A percentile compares a stretch with the other conserved stretches of the same genome.
phyloP scores from a whole-genome alignment of 2,329 filamentous ascomycete species.

The Thelonectria blattea region DNA sequence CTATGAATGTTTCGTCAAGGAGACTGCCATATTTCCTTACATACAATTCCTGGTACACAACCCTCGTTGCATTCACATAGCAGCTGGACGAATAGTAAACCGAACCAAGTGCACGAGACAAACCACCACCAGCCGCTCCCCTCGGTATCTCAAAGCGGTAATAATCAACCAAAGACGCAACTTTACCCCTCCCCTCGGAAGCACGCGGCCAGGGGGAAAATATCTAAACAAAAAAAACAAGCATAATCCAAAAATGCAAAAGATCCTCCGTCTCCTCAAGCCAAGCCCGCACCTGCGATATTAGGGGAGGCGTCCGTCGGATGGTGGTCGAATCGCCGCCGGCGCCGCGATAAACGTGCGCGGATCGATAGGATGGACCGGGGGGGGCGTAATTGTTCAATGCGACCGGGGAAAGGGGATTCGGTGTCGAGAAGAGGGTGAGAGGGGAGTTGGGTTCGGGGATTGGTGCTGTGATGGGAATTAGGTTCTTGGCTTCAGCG shows the following conservation, averaged over 20 bases:
- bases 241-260: not conserved
- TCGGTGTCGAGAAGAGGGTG: conserved; percentile 15
- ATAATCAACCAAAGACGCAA: not conserved
- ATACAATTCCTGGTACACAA: not conserved
- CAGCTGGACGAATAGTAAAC: not conserved
- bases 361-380: conserved; percentile 35
- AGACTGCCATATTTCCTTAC: not conserved
- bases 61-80: not conserved
- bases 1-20: not conserved
- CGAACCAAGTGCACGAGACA: conserved; percentile 5
- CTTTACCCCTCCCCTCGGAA: no score
- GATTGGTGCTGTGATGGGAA: conserved; percentile 15
- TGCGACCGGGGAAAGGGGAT: not conserved
- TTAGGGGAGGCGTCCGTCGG: conserved; percentile 9
- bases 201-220: no score
- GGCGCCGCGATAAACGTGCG: conserved; percentile 38
- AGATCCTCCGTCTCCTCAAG: conserved; percentile 6
- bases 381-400: conserved; percentile 2
- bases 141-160: conserved; percentile 10
- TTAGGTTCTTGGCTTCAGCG: conserved; percentile 1
- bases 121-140: not conserved
- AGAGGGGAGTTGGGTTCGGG: conserved; percentile 5
- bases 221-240: not conserved
- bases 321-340: conserved; percentile 23
- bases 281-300: conserved; percentile 15